These are phyloP conservation scores for Candida cerambycidarum DNA, from an alignment of 805 yeast genomes.

Conservation along the genomic window DNA sequence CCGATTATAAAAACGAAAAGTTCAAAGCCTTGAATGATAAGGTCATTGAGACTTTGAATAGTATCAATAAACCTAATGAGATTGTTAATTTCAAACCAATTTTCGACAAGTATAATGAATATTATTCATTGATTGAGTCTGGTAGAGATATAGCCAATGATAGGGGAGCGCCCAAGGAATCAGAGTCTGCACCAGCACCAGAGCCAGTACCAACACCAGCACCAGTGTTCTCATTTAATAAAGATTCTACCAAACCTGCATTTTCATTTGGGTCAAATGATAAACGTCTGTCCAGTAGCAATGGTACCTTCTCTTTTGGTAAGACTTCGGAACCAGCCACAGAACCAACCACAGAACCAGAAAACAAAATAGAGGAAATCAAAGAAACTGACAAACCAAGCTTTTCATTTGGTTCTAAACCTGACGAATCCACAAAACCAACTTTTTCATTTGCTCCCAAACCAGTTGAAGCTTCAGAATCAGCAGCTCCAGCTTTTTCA, in stretches of 20 bases:
- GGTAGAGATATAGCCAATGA: not conserved
- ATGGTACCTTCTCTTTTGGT: not conserved
- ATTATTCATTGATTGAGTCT: slow-evolving; percentile 28
- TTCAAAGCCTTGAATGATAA: slow-evolving; percentile 65
- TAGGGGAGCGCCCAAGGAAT: too few species aligned
- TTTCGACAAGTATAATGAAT: slow-evolving; percentile 58
- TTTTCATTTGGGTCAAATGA: slow-evolving; percentile 21
- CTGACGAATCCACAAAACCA: slow-evolving; percentile 5
- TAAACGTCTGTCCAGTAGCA: not conserved
- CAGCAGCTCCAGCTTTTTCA: slow-evolving; percentile 15
- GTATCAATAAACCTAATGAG: slow-evolving; percentile 43
- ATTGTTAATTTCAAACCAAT: slow-evolving; percentile 56
- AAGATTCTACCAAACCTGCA: slow-evolving; percentile 20
- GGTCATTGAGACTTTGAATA: slow-evolving; percentile 50
- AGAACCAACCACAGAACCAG: slow-evolving; percentile 3
- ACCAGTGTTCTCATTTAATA: slow-evolving; percentile 14
- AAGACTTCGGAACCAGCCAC: not conserved
- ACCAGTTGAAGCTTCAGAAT: not conserved
- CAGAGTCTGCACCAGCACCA: too few species aligned
- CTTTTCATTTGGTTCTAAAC: slow-evolving; percentile 17
- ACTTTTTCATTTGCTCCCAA: slow-evolving; percentile 18
- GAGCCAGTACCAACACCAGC: not conserved
- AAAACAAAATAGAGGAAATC: not conserved
- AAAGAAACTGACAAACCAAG: slow-evolving; percentile 11
- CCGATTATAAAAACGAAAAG: slow-evolving; percentile 38